Percentiles rank a stretch among this genome's conserved stretches.
phyloP scores from a whole-genome alignment of 805 yeast species.

The Sugiyamaella lignohabitans region DNA sequence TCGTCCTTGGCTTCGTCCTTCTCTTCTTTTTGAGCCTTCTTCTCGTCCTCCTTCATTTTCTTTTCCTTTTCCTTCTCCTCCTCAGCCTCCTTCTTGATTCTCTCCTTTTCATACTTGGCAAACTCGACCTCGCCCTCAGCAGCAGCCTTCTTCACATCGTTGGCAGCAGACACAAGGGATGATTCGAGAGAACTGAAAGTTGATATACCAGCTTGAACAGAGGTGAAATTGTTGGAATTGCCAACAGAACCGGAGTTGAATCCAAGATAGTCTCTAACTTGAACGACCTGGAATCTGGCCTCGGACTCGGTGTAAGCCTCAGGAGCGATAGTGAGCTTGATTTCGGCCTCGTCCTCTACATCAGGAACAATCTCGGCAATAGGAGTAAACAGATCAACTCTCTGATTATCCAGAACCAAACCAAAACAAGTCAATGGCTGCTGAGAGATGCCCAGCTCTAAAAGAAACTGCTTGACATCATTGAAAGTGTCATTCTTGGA shows the following conservation, averaged over 20 bases:
- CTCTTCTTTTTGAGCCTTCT: constrained; percentile 3
- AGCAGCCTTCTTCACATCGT: constrained; percentile 13
- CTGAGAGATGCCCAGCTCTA: constrained; percentile 49
- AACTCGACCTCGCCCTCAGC: constrained; percentile 11
- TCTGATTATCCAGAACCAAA: constrained; percentile 36
- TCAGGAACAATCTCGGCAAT: constrained; percentile 26
- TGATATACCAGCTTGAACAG: constrained; percentile 42
- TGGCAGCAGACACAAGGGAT: constrained; percentile 12
- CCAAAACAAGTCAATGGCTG: constrained; percentile 55
- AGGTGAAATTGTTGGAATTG: constrained; percentile 32
- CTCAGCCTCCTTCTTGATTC: constrained; percentile 4
- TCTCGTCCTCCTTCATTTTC: constrained; percentile 9
- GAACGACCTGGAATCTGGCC: constrained; percentile 56
- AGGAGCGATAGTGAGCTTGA: constrained; percentile 39
- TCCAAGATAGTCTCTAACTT: constrained; percentile 56
- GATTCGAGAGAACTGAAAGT: constrained; percentile 33
- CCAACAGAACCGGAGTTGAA: constrained; percentile 31
- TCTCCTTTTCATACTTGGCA: constrained; percentile 1
- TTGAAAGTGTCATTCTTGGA: constrained; percentile 40
- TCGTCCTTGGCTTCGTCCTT: constrained; percentile 4
- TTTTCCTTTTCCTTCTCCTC: neutral
- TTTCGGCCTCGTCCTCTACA: constrained; percentile 32
- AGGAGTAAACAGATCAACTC: constrained; percentile 32
- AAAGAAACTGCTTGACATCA: constrained; percentile 53
- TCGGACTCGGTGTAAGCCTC: constrained; percentile 54